phyloP scores from a whole-genome alignment of 192 early-diverging fungal genomes.

The Endogone sp. region DNA sequence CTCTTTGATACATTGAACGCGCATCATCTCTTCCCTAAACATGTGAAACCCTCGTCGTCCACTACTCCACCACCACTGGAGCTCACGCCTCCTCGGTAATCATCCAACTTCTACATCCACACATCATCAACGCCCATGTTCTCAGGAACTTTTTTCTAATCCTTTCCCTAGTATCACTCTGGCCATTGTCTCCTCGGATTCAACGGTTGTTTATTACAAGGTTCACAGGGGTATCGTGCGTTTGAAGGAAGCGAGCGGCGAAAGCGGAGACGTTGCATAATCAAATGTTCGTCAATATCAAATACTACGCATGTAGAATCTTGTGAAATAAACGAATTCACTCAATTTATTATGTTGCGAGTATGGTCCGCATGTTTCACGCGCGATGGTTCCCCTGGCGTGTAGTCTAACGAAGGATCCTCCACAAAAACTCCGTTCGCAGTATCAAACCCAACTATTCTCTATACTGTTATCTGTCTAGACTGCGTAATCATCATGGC shows the following conservation, averaged over 20 bases:
- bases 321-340: too few relatives aligned
- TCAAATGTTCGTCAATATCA: too few relatives aligned
- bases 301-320: too few relatives aligned
- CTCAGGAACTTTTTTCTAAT: not conserved
- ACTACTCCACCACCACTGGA: not conserved
- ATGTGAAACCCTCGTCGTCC: not conserved
- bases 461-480: too few relatives aligned
- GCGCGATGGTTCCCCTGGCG: too few relatives aligned
- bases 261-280: not conserved
- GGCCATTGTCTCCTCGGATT: slow-evolving; percentile 13
- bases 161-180: slow-evolving; percentile 7
- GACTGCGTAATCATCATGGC: too few relatives aligned
- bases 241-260: not conserved
- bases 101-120: not conserved
- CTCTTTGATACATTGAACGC: not conserved
- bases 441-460: too few relatives aligned
- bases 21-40: not conserved
- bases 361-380: too few relatives aligned
- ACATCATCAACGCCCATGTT: too few relatives aligned
- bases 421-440: too few relatives aligned
- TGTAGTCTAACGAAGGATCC: too few relatives aligned
- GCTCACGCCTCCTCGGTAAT: not conserved
- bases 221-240: slow-evolving; percentile 12
- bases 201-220: slow-evolving; percentile 18
- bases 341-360: too few relatives aligned